phyloP scores from a whole-genome alignment of 208 protist species.

The Zelonia costaricensis region DNA sequence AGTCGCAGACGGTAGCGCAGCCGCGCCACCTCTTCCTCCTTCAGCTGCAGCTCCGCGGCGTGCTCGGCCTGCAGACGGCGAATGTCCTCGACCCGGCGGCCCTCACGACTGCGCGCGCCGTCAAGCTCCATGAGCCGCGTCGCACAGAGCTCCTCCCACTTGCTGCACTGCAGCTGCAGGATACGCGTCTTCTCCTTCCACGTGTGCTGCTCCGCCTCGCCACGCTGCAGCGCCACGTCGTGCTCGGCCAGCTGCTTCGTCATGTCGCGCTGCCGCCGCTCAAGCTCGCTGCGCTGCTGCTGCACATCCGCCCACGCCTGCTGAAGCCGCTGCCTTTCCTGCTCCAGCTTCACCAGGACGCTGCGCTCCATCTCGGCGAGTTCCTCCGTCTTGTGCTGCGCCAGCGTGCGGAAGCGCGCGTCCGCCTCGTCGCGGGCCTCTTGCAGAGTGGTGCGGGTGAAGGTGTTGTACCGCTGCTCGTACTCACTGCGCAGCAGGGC shows the following conservation, averaged over 20 bases:
- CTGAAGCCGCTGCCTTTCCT: conserved; percentile 66
- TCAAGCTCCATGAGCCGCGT: conserved; percentile 76
- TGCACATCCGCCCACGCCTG: conserved; percentile 65
- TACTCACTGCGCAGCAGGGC: conserved; percentile 73
- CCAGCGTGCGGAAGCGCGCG: conserved; percentile 48
- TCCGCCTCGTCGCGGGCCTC: conserved; percentile 58
- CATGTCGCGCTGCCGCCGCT: conserved; percentile 54
- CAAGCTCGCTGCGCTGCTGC: conserved; percentile 57
- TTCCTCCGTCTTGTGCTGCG: conserved; percentile 70
- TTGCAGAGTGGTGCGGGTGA: conserved; percentile 57
- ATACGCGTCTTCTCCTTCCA: conserved; percentile 41
- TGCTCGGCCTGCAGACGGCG: conserved; percentile 75
- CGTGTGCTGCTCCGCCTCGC: conserved; percentile 33
- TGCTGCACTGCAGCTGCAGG: conserved; percentile 46
- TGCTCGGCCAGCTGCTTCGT: conserved; percentile 37
- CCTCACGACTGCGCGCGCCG: conserved; percentile 60
- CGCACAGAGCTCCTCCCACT: conserved; percentile 81
- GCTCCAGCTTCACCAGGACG: conserved; percentile 50
- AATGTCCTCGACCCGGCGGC: conserved; percentile 66
- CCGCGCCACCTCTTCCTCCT: conserved; percentile 76
- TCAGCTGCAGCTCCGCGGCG: conserved; percentile 70
- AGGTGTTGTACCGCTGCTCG: conserved; percentile 67
- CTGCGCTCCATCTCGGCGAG: conserved; percentile 56
- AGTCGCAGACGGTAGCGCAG: conserved; percentile 69
- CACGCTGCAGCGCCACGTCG: conserved; percentile 31